Conservation (phyloP, 192 early-diverging fungal species). For the Cetraspora pellucida region DNA sequence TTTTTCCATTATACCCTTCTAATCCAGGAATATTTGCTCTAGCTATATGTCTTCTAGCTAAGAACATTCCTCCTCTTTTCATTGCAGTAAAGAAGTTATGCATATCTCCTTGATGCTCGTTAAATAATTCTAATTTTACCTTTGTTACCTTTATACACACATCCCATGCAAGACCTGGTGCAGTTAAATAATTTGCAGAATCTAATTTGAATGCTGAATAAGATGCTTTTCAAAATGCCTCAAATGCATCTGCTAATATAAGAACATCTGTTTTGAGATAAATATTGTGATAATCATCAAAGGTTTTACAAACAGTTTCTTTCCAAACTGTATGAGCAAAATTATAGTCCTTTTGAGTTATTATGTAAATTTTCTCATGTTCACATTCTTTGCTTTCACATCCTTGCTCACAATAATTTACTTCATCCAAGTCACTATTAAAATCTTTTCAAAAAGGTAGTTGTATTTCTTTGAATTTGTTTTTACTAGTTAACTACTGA, state of each 20-base stretch:
- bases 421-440: neutral
- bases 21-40: constrained; percentile 20
- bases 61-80: constrained; percentile 14
- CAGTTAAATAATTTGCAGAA: constrained; percentile 30
- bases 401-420: neutral
- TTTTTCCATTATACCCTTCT: neutral
- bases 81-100: neutral
- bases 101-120: constrained; percentile 24
- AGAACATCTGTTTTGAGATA: constrained; percentile 13
- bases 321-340: neutral
- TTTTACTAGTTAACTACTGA: neutral
- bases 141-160: neutral
- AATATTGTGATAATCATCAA: constrained; percentile 23
- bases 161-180: constrained; percentile 15
- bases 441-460: neutral
- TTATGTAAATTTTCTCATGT: constrained; percentile 11
- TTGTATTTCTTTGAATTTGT: neutral
- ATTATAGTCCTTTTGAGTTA: neutral
- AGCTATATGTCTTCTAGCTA: constrained; percentile 7
- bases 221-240: constrained; percentile 20
- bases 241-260: constrained; percentile 21
- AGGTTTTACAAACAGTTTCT: neutral
- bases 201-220: constrained; percentile 29
- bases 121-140: constrained; percentile 18
- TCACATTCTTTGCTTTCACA: constrained; percentile 22